Evolutionary conservation across 306 rosid genomes (phyloP), one percentile per base, ranked within the genome.

Genomic region (Ormosia emarginata): DNA sequence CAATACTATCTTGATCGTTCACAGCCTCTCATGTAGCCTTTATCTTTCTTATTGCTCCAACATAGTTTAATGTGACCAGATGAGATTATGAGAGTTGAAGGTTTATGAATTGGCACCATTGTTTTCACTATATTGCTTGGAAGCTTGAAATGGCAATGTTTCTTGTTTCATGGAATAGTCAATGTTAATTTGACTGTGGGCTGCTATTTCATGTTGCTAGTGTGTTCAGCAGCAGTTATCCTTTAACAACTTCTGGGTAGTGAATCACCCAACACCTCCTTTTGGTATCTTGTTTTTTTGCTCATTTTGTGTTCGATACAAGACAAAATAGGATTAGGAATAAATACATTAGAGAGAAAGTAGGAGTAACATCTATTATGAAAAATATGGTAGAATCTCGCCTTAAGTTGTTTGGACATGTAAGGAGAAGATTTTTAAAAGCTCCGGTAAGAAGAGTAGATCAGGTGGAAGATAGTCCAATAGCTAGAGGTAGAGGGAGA

Each of bases 301-400:
- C 47, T 43, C 40, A 47, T 70, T 10, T 56, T 64, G 46, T 76
- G 44, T 77, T 83, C 18, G 37, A 83, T 40, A n/a, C n/a, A n/a
- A n/a, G n/a, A n/a, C n/a, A n/a, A n/a, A n/a, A n/a, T n/a, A n/a
- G n/a, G n/a, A n/a, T n/a, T n/a, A n/a, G n/a, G n/a, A n/a, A n/a
- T n/a, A n/a, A n/a, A n/a, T n/a, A n/a, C n/a, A n/a, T n/a, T n/a
- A n/a, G n/a, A n/a, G n/a, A n/a, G n/a, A n/a, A n/a, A n/a, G n/a
- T n/a, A n/a, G n/a, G n/a, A n/a, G n/a, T n/a, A n/a, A n/a, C n/a
- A n/a, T n/a, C n/a, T n/a, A n/a, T n/a, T n/a, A n/a, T n/a, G n/a
- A n/a, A n/a, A n/a, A n/a, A n/a, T n/a, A n/a, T n/a, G n/a, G n/a
- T n/a, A n/a, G n/a, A n/a, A n/a, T n/a, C n/a, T n/a, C n/a, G n/a